Percentiles rank a stretch among this genome's conserved stretches.
Conservation (phyloP, 1,139 yeast species). For the Suhomyces ambrosiae region DNA sequence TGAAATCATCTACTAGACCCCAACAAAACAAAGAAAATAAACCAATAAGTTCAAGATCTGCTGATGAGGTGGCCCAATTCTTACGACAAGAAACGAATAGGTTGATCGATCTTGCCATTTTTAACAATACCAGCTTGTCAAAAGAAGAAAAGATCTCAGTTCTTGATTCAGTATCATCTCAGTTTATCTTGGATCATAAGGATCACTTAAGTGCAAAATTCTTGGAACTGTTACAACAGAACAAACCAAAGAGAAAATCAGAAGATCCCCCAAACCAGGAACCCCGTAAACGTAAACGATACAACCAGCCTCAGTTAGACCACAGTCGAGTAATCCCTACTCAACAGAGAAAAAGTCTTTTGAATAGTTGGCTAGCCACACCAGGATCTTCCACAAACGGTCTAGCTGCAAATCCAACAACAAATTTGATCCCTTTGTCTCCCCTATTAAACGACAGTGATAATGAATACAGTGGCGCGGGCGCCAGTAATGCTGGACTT, state of each 20-base stretch:
- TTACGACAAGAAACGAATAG: slow-evolving; percentile 24
- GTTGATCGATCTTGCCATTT: slow-evolving; percentile 20
- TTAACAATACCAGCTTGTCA: slow-evolving; percentile 20
- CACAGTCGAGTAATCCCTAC: background rate
- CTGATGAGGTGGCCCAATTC: slow-evolving; percentile 16
- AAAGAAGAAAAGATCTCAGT: slow-evolving; percentile 23
- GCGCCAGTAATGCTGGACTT: slow-evolving; percentile 13
- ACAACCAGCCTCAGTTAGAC: slow-evolving; percentile 1
- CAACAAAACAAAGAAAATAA: background rate
- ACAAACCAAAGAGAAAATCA: slow-evolving; percentile 1
- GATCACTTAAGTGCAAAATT: slow-evolving; percentile 16
- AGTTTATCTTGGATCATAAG: slow-evolving; percentile 28
- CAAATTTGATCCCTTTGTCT: slow-evolving; percentile 38
- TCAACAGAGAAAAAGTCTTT: slow-evolving; percentile 13
- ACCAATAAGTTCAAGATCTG: slow-evolving; percentile 8
- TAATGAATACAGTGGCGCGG: slow-evolving; percentile 23
- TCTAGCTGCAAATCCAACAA: slow-evolving; percentile 12
- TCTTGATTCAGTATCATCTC: slow-evolving; percentile 28
- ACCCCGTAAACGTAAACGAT: slow-evolving; percentile 11
- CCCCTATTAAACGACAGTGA: slow-evolving; percentile 41
- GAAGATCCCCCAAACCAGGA: background rate
- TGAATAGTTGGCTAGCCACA: slow-evolving; percentile 22
- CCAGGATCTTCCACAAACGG: slow-evolving; percentile 6
- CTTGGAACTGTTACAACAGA: slow-evolving; percentile 15
- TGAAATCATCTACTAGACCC: background rate